A percentile compares a stretch with the other conserved stretches of the same genome.
These are phyloP conservation scores for Pachysandra terminalis DNA, from an alignment of 164 flowering plant species.

Conservation along the genomic window DNA sequence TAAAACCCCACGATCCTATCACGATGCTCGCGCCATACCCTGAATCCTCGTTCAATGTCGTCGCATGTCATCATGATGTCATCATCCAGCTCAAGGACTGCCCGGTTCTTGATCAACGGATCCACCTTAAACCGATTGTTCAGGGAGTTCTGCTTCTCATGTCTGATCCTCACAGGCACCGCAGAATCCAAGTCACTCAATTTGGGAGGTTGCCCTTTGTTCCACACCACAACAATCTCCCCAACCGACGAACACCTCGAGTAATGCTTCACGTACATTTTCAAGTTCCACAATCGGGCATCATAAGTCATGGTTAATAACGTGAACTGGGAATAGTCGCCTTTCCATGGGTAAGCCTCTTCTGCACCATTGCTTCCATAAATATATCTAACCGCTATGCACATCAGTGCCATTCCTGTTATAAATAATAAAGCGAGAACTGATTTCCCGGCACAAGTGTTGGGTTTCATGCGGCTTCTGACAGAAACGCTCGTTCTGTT, in stretches of 20 bases:
- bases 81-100: constrained; percentile 92
- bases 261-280: constrained; percentile 87
- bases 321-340: constrained; percentile 84
- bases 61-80: constrained; percentile 95
- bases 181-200: constrained; percentile 66
- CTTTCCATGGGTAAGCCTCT: constrained; percentile 64
- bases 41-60: constrained; percentile 82
- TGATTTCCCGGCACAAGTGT: constrained; percentile 47
- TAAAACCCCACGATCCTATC: constrained; percentile 89
- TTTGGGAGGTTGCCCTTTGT: constrained; percentile 75
- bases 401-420: constrained; percentile 44
- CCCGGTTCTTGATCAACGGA: constrained; percentile 60
- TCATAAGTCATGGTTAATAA: constrained; percentile 88
- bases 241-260: constrained; percentile 86
- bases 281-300: constrained; percentile 90
- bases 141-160: constrained; percentile 68
- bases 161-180: constrained; percentile 78
- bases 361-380: constrained; percentile 87
- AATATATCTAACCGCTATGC: constrained; percentile 53
- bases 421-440: constrained; percentile 38
- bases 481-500: constrained; percentile 43
- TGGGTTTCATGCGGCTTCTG: constrained; percentile 50
- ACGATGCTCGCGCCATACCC: constrained; percentile 84
- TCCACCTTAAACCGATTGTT: constrained; percentile 82
- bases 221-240: constrained; percentile 94